Base-by-base conservation (phyloP, 1,284 basidiomycete species). In the Leccinum pallidistipes region DNA sequence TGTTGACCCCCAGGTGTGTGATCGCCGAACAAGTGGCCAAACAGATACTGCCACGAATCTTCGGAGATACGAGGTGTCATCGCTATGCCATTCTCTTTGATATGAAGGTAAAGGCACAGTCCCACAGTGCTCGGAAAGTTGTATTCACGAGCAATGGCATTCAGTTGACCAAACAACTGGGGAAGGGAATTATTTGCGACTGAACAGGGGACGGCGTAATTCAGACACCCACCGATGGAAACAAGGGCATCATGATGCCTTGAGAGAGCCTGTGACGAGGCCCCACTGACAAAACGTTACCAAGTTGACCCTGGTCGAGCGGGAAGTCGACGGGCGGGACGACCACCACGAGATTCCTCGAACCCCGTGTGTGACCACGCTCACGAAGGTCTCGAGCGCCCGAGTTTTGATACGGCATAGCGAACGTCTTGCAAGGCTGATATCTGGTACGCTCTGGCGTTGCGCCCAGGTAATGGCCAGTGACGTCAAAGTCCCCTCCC, bases 131-230 rank as follows among this genome's bases (percentile, higher is more conserved):
- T 91, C 2, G 90, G 90, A 68, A 92, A 88, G 69, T 85, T 88
- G 75, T 87, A 92, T 73, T 93, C 91, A 56, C 86, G 84, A 12
- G 90, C 89, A 63, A 93, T 91, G 7, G 88, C 88, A 55, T 82
- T 80, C 36, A 92, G 77, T 74, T 93, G 90, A 27, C 81, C 85
- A 69, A 84, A 87, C 79, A 92, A 83, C 91, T 92, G 60, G 53
- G 53, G 32, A 60, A 38, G n/a, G 24, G 53, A 55, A 29, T 55
- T n/a, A 40, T 60, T 36, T 11, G 31, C 2, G 8, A 29, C 11
- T 12, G 47, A 24, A 51, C 43, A 10, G 27, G 29, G 56, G 34
- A 57, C 2, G 29, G 24, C 5, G 40, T 43, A 16, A 55, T 49
- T 29, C 57, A 40, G 18, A 60, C 53, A 79, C 86, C 65, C 71